phyloP scores from a whole-genome alignment of 2,329 filamentous ascomycete species.

The Ophiostoma sp. region DNA sequence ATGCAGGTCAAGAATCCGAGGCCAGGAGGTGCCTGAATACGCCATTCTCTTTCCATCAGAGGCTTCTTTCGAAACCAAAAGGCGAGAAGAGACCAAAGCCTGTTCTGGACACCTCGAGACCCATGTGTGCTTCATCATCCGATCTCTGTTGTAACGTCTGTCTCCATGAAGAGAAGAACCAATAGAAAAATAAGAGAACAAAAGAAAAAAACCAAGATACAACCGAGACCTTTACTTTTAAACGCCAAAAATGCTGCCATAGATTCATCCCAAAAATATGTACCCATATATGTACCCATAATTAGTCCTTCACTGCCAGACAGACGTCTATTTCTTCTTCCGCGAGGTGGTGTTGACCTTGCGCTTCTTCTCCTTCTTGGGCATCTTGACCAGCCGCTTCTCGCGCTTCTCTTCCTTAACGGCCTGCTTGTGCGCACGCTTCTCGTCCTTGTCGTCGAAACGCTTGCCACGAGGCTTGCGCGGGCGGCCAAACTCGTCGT shows the following conservation, averaged over 20 bases:
- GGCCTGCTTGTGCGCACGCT: conserved; percentile 81
- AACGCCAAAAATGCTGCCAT: conserved; percentile 21
- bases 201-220: not conserved
- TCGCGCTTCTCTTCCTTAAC: conserved; percentile 96
- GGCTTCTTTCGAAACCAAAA: not conserved
- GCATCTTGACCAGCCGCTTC: conserved; percentile 92
- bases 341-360: conserved; percentile 64
- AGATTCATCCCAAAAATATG: not conserved
- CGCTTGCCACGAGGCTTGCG: conserved; percentile 74
- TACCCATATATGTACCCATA: not conserved
- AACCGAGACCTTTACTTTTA: not conserved
- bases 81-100: not conserved
- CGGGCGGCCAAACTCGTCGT: conserved; percentile 48
- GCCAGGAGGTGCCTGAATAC: conserved; percentile 11
- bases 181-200: not conserved
- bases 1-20: conserved; percentile 27
- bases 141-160: conserved; percentile 13
- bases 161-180: not conserved
- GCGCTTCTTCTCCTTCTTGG: conserved; percentile 93
- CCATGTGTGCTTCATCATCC: conserved; percentile 29
- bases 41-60: not conserved
- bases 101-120: not conserved
- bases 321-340: conserved; percentile 43
- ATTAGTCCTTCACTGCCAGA: not conserved
- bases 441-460: conserved; percentile 88